Percentiles rank a stretch among this genome's conserved stretches.
Conservation (phyloP, 371 early-diverging fungal genomes). For the Mortierella sp. region DNA sequence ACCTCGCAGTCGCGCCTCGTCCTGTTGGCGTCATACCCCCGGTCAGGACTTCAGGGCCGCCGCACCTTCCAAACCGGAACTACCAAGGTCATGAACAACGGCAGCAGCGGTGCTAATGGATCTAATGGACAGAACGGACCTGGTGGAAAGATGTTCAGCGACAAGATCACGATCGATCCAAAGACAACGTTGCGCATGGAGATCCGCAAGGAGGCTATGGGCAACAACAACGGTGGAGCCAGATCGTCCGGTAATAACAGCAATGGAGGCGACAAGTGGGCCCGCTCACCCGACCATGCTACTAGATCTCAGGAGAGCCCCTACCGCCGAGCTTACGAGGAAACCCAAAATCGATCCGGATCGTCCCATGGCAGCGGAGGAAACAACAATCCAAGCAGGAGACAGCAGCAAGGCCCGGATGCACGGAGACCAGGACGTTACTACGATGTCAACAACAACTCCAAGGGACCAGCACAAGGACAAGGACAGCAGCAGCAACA, state of each 20-base stretch:
- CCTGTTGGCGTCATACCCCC: not conserved
- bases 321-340: conserved; percentile 44
- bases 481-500: conserved; percentile 22
- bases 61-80: conserved; percentile 38
- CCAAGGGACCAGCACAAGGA: not conserved
- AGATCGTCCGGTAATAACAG: not conserved
- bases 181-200: conserved; percentile 54
- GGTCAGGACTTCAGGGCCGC: not conserved
- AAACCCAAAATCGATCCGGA: conserved; percentile 24
- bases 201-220: conserved; percentile 41
- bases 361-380: conserved; percentile 4
- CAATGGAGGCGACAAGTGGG: conserved; percentile 40
- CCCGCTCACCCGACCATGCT: conserved; percentile 22
- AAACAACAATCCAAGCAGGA: conserved; percentile 12
- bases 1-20: conserved; percentile 1
- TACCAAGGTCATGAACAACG: conserved; percentile 15
- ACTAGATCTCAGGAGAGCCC: conserved; percentile 28
- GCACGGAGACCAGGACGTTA: conserved; percentile 30
- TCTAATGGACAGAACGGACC: conserved; percentile 5
- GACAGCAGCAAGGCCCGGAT: conserved; percentile 23
- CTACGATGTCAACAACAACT: conserved; percentile 17
- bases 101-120: conserved; percentile 12
- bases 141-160: conserved; percentile 29
- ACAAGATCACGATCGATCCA: conserved; percentile 41
- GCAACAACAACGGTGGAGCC: not conserved